Evolutionary conservation across 176 grass and related monocot genomes (phyloP), one percentile per base, ranked within the genome.

Genomic region (bread wheat (Triticum aestivum)): DNA sequence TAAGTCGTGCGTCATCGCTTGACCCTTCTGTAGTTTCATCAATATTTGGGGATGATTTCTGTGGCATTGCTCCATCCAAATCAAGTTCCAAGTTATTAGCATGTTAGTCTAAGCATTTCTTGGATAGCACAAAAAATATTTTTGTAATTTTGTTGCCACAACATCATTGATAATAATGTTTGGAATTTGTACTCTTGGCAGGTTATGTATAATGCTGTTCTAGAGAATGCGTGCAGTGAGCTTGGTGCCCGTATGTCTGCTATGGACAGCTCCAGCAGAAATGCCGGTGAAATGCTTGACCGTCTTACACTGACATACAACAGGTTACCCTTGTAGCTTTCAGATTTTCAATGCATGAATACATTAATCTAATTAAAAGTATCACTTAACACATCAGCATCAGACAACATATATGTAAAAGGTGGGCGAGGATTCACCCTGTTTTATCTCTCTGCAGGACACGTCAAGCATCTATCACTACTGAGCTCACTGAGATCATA

Each of bases 191-290:
- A 51, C 24, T 79, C 68, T 83, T 90, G 33, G 13, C 81, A 98
- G 93, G 86, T 94, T 74, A 59, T 98, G 71, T 98, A 91, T 81
- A 98, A 94, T 73, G 92, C 93, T 86, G 78, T 83, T 58, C 86
- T 98, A 91, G 96, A 98, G 89, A 98, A 98, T 83, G 90, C 82
- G 41, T 96, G 93, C 83, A 98, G 93, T 94, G 93, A 98, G 84
- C 86, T 98, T 54, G 91, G 96, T 79, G 93, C 93, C 29, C 90
- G 96, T 26, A 98, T 98, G 93, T 98, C 93, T 81, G 91, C 93
- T 59, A 98, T 98, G 96, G 96, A 98, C 87, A 98, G 87, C 82
- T 95, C 96, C 41, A 98, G 93, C 83, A 95, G 92, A 87, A 98
- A 98, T 89, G 96, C 93, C 69, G 96, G 93, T 41, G 93, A 96